Evolutionary conservation across 352 stramenopile genomes (phyloP).

Genomic region (Globisporangium middletonii): DNA sequence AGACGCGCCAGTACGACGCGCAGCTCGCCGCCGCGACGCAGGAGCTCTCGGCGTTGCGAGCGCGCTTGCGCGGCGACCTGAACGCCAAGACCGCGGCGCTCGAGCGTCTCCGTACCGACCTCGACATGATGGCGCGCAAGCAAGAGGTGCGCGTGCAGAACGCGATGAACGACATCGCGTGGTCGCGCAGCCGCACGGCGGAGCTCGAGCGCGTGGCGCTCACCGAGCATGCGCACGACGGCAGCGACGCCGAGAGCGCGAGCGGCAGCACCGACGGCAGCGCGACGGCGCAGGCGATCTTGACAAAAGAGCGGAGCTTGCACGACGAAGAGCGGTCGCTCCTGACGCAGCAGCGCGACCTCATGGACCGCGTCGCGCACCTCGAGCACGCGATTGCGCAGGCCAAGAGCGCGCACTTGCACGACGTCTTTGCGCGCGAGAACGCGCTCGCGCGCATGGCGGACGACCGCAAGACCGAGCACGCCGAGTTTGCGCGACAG

Average conservation of each 20-base stretch:
- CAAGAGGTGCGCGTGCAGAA: slow-evolving; percentile 47
- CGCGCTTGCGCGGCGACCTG: slow-evolving; percentile 32
- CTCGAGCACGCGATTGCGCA: slow-evolving; percentile 48
- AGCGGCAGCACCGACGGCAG: slow-evolving; percentile 4
- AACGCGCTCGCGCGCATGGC: slow-evolving; percentile 27
- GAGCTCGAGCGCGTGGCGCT: slow-evolving; percentile 36
- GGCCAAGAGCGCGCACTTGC: slow-evolving; percentile 56
- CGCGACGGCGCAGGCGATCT: slow-evolving; percentile 10
- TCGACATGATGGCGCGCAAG: slow-evolving; percentile 55
- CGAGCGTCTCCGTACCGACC: slow-evolving; percentile 31
- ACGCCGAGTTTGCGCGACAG: slow-evolving; percentile 43
- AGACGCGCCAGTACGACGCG: slow-evolving; percentile 41
- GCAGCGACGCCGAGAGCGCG: slow-evolving; percentile 18
- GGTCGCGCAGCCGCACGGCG: slow-evolving; percentile 38
- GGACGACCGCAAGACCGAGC: slow-evolving; percentile 30
- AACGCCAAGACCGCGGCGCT: slow-evolving; percentile 42
- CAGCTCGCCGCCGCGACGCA: slow-evolving; percentile 40
- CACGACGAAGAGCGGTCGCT: slow-evolving; percentile 50
- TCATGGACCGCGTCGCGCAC: slow-evolving; percentile 49
- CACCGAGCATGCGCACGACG: slow-evolving; percentile 22
- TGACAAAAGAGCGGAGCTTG: slow-evolving; percentile 45
- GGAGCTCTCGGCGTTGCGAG: slow-evolving; percentile 46
- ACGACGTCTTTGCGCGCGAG: slow-evolving; percentile 45
- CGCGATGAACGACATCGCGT: slow-evolving; percentile 45
- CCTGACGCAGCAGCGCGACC: slow-evolving; percentile 45